Evolutionary conservation across 2,329 filamentous ascomycete genomes (phyloP).

Genomic region (Trichoderma lentiforme): DNA sequence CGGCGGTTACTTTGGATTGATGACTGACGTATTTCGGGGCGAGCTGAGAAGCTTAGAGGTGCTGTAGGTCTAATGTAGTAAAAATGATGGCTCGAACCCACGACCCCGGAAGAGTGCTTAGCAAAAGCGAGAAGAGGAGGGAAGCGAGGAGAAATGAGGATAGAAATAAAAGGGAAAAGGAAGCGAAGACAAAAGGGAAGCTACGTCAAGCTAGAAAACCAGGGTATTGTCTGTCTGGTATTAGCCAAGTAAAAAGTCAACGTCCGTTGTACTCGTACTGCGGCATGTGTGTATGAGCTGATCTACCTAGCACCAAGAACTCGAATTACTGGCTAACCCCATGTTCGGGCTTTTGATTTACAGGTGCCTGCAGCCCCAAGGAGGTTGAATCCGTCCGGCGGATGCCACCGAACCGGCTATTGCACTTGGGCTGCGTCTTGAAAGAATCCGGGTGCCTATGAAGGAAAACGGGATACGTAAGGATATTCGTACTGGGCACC

Average conservation of each 20-base stretch:
- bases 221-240: neutral
- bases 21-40: neutral
- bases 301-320: neutral
- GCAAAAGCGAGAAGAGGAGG: neutral
- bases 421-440: neutral
- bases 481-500: neutral
- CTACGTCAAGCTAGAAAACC: conserved; percentile 5
- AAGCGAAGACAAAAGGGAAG: neutral
- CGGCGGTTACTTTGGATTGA: neutral
- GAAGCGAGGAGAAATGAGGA: neutral
- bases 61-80: neutral
- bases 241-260: neutral
- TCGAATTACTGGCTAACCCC: neutral
- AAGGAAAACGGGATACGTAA: neutral
- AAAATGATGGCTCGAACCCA: neutral
- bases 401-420: neutral
- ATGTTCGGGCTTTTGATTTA: neutral
- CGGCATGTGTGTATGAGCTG: neutral
- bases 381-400: neutral
- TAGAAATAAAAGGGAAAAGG: neutral
- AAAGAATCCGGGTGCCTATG: neutral
- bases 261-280: neutral
- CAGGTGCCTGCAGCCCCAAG: neutral
- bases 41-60: neutral
- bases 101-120: neutral